Evolutionary conservation across 2,329 filamentous ascomycete species (phyloP).

Genomic region (Penicillium olsonii): DNA sequence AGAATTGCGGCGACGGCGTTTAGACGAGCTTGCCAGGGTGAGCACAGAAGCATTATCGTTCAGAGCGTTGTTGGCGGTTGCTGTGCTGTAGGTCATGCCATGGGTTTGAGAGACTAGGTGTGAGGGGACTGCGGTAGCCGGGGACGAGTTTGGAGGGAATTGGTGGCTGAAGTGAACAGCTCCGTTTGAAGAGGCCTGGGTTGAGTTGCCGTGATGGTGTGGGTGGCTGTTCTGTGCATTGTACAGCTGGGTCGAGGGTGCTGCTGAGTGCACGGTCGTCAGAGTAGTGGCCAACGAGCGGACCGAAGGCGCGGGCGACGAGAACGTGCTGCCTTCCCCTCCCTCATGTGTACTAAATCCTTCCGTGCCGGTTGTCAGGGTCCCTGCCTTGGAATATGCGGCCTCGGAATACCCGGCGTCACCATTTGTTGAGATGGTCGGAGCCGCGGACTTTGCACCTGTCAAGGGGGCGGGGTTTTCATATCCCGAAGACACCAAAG

Average conservation of each 20-base stretch:
- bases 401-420: constrained; percentile 74
- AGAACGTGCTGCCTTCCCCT: constrained; percentile 68
- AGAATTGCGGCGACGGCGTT: constrained; percentile 63
- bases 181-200: constrained; percentile 40
- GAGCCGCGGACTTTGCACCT: constrained; percentile 72
- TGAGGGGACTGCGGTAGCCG: constrained; percentile 61
- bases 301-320: constrained; percentile 65
- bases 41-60: constrained; percentile 67
- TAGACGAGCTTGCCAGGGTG: constrained; percentile 65
- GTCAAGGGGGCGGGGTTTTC: constrained; percentile 60
- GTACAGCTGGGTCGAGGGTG: constrained; percentile 52
- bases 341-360: constrained; percentile 66
- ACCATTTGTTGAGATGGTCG: constrained; percentile 80
- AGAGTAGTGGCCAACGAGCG: constrained; percentile 66
- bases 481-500: constrained; percentile 62
- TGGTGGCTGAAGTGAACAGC: constrained; percentile 61
- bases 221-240: constrained; percentile 33
- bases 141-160: constrained; percentile 55
- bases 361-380: constrained; percentile 63
- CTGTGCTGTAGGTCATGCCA: constrained; percentile 60
- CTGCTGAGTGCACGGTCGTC: constrained; percentile 65
- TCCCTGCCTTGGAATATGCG: constrained; percentile 79
- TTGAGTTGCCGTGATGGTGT: constrained; percentile 35
- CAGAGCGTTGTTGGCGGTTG: constrained; percentile 64
- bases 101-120: constrained; percentile 56